Base-by-base conservation (phyloP, 192 early-diverging fungal species). In the Blastocladiella britannica region DNA sequence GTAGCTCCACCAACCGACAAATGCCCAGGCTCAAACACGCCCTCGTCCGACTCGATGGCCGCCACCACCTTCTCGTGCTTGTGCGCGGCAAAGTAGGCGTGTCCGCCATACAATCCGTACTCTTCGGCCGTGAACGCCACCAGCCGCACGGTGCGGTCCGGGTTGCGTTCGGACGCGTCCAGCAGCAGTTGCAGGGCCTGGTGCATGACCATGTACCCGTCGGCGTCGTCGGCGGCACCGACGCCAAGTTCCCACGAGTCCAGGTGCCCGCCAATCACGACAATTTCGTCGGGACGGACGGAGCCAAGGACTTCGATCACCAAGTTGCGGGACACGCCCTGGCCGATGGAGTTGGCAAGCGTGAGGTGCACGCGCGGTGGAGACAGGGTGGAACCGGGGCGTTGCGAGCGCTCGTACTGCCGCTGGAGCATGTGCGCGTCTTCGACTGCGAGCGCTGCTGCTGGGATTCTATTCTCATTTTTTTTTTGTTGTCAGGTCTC, bases 121-220 rank as follows among this genome's bases (percentile, higher is more conserved):
- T 80, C 78, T 56, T 80, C 78, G 53, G 74, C 74, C 58, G 71
- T 78, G 71, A 71, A 80, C 67, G 78, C 74, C 0, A 80, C 78
- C 18, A 72, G 69, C 9, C 78, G 78, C 28, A 80, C 68, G 22
- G 78, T 76, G 31, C 73, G 71, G 5, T 67, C 68, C 43, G 75
- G 71, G 26, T 60, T 58, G 12, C 59, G 2, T 47, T 47, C 63
- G 15, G 66, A 67, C 7, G 62, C 37, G 25, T 61, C 59, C 1
- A 65, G 59, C 18, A 80, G 55, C 25, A 73, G 55, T 0, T 68
- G 63, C 24, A 63, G 62, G 0, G 71, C 71, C 52, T 73, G 68
- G 68, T 68, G 70, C 4, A 66, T 70, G 58, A 76, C 59, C 28
- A 80, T 75, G 53, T 65, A 68, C 7, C 78, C 75, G 5, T 76